Evolutionary conservation across 345 rosid species (phyloP), one percentile per base, ranked within the genome.

Genomic region (Passiflora organensis): DNA sequence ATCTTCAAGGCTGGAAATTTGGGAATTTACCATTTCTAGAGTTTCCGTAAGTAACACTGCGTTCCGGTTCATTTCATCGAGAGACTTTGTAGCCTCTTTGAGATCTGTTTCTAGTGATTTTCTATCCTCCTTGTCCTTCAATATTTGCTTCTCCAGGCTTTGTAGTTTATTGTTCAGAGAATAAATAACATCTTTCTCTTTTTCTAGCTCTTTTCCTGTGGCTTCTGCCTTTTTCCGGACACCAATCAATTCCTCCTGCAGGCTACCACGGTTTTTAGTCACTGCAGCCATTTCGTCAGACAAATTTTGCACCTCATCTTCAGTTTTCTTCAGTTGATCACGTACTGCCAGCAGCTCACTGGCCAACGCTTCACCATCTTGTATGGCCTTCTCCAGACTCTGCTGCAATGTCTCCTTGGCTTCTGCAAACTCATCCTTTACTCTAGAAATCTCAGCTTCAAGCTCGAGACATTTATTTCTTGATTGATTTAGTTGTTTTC

Each of bases 41-140:
- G 84, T 88, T 42, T 49, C 67, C 28, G 96, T 81, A 58, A 93
- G 80, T 24, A 62, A 60, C 11, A 83, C 34, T 13, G 85, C 76
- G 58, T 86, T 89, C 55, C 63, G 71, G 76, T 79, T 93, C 86
- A 86, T 82, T 75, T 82, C 87, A 63, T 81, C 95, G 1, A 93
- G 85, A 36, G 95, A 89, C 76, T 75, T 89, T 0, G 87, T 86
- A 44, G 99, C 89, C 65, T 86, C 95, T 75, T 93, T 94, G 51
- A 93, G 61, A 60, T 82, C 91, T 23, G 65, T 59, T 81, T 84
- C 90, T 44, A 93, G 84, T 17, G 86, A 76, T 64, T 80, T 80
- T 38, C 80, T 81, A 4, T 78, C 75, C 63, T 84, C 87, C 62
- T 62, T 73, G 62, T 89, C 95, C 63, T 82, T 78, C 48, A 52